These are phyloP conservation scores for Penicillium freii DNA, from an alignment of 2,329 filamentous ascomycete species.

Conservation along the genomic window DNA sequence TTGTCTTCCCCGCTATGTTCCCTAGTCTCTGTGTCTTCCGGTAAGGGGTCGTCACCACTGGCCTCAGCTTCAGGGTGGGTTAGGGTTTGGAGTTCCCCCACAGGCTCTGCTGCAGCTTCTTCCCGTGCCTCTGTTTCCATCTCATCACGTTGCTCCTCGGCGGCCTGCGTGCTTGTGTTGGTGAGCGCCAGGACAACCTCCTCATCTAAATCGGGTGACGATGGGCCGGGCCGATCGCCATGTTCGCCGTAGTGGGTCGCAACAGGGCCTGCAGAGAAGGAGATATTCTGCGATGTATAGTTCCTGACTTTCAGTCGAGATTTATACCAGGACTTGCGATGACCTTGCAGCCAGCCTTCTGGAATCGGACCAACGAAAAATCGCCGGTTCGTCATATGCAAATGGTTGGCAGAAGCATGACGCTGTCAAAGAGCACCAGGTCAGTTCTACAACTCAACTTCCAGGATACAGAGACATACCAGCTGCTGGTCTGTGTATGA, in stretches of 20 bases:
- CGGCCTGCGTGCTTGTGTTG: conserved; percentile 15
- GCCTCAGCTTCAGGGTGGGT: conserved; percentile 23
- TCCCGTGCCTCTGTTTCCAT: conserved; percentile 10
- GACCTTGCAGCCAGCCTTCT: conserved; percentile 62
- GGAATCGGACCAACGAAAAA: conserved; percentile 66
- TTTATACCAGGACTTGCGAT: conserved; percentile 63
- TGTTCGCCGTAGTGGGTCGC: conserved; percentile 43
- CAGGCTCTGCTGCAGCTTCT: conserved; percentile 13
- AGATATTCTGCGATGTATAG: conserved; percentile 49
- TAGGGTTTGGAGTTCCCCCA: conserved; percentile 25
- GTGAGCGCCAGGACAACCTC: conserved; percentile 18
- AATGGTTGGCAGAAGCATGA: conserved; percentile 61
- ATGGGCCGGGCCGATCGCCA: conserved; percentile 26
- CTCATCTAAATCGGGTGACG: conserved; percentile 13
- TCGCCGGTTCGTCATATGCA: conserved; percentile 60
- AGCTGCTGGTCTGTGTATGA: conserved; percentile 57
- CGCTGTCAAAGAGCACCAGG: conserved; percentile 39
- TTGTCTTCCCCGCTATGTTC: background rate
- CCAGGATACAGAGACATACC: conserved; percentile 35
- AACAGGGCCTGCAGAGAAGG: conserved; percentile 53
- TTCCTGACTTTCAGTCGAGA: conserved; percentile 43
- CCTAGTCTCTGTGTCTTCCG: conserved; percentile 1
- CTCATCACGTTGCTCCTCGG: conserved; percentile 11
- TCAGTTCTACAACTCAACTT: conserved; percentile 3
- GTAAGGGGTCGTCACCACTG: conserved; percentile 6